phyloP scores from a whole-genome alignment of 2,329 filamentous ascomycete species.

The Cordyceps militaris region DNA sequence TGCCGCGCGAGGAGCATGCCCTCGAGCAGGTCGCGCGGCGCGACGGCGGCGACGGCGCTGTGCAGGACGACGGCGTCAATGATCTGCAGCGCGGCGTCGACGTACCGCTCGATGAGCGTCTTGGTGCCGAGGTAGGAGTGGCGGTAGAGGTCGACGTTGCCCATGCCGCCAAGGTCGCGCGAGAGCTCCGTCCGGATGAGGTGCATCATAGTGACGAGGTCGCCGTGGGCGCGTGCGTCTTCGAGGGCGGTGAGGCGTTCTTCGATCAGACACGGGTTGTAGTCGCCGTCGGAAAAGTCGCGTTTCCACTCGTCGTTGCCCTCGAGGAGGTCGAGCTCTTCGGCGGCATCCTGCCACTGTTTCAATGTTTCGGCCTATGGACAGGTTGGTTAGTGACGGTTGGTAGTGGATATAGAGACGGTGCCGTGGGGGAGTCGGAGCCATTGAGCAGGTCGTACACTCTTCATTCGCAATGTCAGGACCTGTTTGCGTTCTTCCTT shows the following conservation, averaged over 20 bases:
- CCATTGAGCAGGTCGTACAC: slow-evolving; percentile 42
- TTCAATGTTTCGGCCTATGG: slow-evolving; percentile 57
- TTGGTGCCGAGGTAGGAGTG: slow-evolving; percentile 85
- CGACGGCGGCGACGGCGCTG: slow-evolving; percentile 33
- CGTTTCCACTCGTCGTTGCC: slow-evolving; percentile 77
- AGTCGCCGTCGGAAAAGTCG: slow-evolving; percentile 55
- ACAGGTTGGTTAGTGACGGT: slow-evolving; percentile 8
- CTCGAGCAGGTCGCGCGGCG: slow-evolving; percentile 53
- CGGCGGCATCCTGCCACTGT: slow-evolving; percentile 71
- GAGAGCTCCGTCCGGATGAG: slow-evolving; percentile 73
- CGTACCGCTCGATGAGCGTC: slow-evolving; percentile 77
- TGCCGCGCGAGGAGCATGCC: slow-evolving; percentile 66
- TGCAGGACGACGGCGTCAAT: slow-evolving; percentile 64
- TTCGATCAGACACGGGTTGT: slow-evolving; percentile 62
- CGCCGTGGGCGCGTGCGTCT: slow-evolving; percentile 61
- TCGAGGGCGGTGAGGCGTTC: slow-evolving; percentile 67
- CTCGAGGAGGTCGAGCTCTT: slow-evolving; percentile 71
- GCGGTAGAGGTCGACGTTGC: slow-evolving; percentile 71
- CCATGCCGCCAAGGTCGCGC: slow-evolving; percentile 79
- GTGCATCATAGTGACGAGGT: slow-evolving; percentile 71
- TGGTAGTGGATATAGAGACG: not conserved
- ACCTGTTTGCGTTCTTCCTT: slow-evolving; percentile 56
- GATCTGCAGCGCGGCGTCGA: slow-evolving; percentile 68
- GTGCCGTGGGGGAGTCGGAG: not conserved
- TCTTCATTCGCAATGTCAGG: slow-evolving; percentile 56